Conservation (phyloP, 2,329 filamentous ascomycete species). For the Chrysosporium queenslandicum region DNA sequence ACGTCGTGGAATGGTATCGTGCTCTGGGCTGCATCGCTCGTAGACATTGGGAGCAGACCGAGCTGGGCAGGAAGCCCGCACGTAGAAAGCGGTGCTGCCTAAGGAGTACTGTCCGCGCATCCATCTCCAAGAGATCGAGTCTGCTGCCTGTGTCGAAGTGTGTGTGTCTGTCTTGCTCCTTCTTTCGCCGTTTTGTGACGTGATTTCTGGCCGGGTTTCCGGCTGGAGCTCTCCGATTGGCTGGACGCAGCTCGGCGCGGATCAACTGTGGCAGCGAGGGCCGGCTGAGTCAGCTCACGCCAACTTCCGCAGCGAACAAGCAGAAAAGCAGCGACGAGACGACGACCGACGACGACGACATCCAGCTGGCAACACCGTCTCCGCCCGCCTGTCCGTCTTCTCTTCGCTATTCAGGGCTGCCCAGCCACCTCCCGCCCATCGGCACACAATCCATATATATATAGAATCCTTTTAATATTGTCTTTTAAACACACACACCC, state of each 20-base stretch:
- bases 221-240: background rate
- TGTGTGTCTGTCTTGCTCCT: background rate
- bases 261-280: background rate
- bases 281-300: background rate
- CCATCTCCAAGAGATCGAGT: background rate
- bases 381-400: background rate
- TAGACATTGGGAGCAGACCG: slow-evolving; percentile 11
- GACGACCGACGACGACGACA: background rate
- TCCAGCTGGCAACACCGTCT: background rate
- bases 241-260: background rate
- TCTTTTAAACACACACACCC: too few species aligned
- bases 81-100: background rate
- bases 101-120: background rate
- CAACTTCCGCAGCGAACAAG: background rate
- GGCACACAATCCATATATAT: background rate
- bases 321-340: background rate
- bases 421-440: background rate
- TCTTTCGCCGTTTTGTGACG: background rate
- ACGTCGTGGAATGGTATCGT: background rate
- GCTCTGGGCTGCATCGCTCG: background rate
- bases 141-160: too few species aligned
- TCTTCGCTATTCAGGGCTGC: background rate
- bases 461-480: background rate
- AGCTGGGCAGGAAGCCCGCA: background rate
- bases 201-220: background rate